Evolutionary conservation across 1,284 basidiomycete genomes (phyloP), one percentile per base, ranked within the genome.

Genomic region (Volvariella volvacea): DNA sequence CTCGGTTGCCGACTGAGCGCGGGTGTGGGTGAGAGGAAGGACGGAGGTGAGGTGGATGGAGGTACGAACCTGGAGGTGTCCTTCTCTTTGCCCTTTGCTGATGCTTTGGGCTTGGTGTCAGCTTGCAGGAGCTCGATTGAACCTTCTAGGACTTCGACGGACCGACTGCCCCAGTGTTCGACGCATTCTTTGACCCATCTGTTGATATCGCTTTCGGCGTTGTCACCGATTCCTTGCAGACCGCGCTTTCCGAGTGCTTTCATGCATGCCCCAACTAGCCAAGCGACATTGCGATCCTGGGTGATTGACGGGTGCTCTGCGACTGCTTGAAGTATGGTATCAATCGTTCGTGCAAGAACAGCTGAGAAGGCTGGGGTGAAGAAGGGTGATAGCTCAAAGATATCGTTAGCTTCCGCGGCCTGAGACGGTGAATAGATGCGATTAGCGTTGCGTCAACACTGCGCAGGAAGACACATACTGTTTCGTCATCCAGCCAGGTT

Each of bases 191-290:
- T 61, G 1, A 65, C 67, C 78, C 80, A 85, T 4, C 43, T 42
- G 41, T 80, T 67, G 1, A 77, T 63, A 9, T 59, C 47, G n/a
- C 77, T 76, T 49, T 72, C 66, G 36, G 60, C 45, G 8, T 58
- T 15, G 39, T 67, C 52, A 39, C 62, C 64, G 12, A 28, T 28
- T 12, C 12, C 12, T 6, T 36, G 34, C n/a, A 20, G 6, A 20
- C 19, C 34, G 8, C 34, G 14, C 48, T 56, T 61, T 1, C 73
- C 62, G 1, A 89, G 63, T 3, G 59, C 55, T 3, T 50, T 65
- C 66, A 60, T 65, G 54, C 63, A 83, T 50, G 53, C 66, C 61
- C 76, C 76, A 4, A 86, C 53, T 1, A 78, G 67, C 71, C 76
- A 80, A 0, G 76, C 69, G 1, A 63, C 56, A 47, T 73, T 80